Percentiles rank a stretch among this genome's conserved stretches.
Evolutionary conservation across 148 eudicot species (phyloP).

Genomic region (Selenicereus undatus): DNA sequence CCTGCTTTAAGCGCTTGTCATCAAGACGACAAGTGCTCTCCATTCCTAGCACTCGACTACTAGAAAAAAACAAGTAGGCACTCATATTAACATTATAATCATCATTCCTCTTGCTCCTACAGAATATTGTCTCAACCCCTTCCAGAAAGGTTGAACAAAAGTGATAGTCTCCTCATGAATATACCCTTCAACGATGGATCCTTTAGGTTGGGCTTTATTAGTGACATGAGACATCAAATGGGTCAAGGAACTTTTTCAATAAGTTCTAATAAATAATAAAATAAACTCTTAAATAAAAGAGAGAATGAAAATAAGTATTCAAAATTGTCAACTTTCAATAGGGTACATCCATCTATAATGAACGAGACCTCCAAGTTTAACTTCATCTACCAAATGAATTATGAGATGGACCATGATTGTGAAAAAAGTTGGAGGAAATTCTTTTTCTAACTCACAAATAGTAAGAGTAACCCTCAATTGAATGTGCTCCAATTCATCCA

Average conservation of each 20-base stretch:
- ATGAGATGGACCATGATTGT: neutral
- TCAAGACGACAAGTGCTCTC: neutral
- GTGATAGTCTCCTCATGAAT: slow-evolving; percentile 1
- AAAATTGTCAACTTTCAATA: neutral
- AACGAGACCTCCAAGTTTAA: slow-evolving; percentile 8
- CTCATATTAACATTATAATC: neutral
- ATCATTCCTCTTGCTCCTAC: slow-evolving; percentile 1
- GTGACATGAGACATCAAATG: neutral
- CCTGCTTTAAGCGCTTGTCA: slow-evolving; percentile 3
- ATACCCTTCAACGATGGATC: neutral
- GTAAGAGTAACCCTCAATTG: slow-evolving; percentile 8
- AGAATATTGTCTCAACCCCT: slow-evolving; percentile 4
- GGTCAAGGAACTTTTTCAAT: neutral
- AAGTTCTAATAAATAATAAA: neutral
- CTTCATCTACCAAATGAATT: slow-evolving; percentile 15
- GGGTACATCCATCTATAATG: slow-evolving; percentile 26
- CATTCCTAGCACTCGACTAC: slow-evolving; percentile 3
- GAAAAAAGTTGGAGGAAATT: too few relatives aligned
- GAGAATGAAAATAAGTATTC: neutral
- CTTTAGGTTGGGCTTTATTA: slow-evolving; percentile 15
- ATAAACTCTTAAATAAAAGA: neutral
- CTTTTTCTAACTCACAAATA: slow-evolving; percentile 19
- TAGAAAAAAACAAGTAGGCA: neutral
- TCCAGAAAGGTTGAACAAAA: slow-evolving; percentile 13
- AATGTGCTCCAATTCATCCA: neutral